Conservation (phyloP, 805 yeast species). For the Wickerhamia fluorescens region DNA sequence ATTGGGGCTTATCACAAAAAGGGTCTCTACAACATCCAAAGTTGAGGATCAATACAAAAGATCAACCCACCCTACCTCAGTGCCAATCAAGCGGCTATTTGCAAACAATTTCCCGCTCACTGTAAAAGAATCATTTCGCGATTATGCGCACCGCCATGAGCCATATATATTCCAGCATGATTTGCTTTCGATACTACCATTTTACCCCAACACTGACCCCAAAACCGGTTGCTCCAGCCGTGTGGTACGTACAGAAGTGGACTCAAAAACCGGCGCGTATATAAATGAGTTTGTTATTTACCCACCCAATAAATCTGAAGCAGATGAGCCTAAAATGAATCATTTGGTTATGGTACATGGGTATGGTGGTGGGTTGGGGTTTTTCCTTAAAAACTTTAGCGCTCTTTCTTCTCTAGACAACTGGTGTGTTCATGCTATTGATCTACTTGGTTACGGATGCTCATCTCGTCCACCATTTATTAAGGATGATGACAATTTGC, state of each 20-base stretch:
- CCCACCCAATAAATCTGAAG: slow-evolving; percentile 17
- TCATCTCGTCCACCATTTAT: slow-evolving; percentile 74
- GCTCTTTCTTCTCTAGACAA: slow-evolving; percentile 22
- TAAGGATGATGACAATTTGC: slow-evolving; percentile 31
- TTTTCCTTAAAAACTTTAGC: slow-evolving; percentile 34
- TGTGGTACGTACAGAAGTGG: slow-evolving; percentile 25
- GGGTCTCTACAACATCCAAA: slow-evolving; percentile 1
- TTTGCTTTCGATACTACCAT: slow-evolving; percentile 39
- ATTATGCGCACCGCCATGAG: slow-evolving; percentile 35
- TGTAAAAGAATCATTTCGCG: slow-evolving; percentile 44
- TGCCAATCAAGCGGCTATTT: slow-evolving; percentile 50
- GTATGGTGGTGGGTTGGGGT: slow-evolving; percentile 40
- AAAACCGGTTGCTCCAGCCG: slow-evolving; percentile 23
- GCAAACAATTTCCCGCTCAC: slow-evolving; percentile 54
- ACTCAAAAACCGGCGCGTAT: slow-evolving; percentile 18
- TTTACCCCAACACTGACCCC: slow-evolving; percentile 31
- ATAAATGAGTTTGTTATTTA: slow-evolving; percentile 38
- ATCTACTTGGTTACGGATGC: slow-evolving; percentile 84
- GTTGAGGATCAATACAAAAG: slow-evolving; percentile 40
- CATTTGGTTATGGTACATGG: slow-evolving; percentile 41
- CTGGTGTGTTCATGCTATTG: slow-evolving; percentile 82
- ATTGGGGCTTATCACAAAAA: too few species aligned
- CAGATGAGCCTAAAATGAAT: slow-evolving; percentile 15
- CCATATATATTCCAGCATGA: slow-evolving; percentile 41
- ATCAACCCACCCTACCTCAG: slow-evolving; percentile 62